Base-by-base conservation (phyloP, 2,329 filamentous ascomycete species). In the Aspergillus fumigatiaffinis region DNA sequence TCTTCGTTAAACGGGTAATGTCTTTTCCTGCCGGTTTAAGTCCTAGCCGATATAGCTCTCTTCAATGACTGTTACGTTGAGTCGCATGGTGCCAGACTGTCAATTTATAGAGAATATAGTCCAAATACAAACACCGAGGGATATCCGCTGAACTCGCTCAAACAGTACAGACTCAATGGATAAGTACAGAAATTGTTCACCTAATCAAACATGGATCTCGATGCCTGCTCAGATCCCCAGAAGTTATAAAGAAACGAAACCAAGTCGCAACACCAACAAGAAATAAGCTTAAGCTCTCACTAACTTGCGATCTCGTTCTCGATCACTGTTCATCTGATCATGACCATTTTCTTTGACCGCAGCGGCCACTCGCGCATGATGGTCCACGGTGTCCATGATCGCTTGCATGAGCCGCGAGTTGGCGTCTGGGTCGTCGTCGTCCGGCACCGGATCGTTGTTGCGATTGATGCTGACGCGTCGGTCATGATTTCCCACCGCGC, bases 391-490 rank as follows among this genome's bases (percentile, higher is more conserved):
- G 53, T 77, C 75, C 55, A 74, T 62, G 41, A 77, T 77, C 21
- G 75, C 75, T 58, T 77, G 74, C 64, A 75, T 74, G 38, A 77
- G 60, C 2, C 73, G 67, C 54, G 74, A 71, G 53, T 73, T 75
- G 28, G 72, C 71, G 57, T 75, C 75, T 2, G 71, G 71, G 29
- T 71, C 74, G 32, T 75, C 72, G 23, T 73, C 71, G 20, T 74
- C 70, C 6, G 64, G 54, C 2, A 48, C 54, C 4, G 52, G 29
- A 26, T 61, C 56, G 28, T 53, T 51, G 44, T 63, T 56, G 25
- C 55, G 62, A 26, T 68, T 55, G 52, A 63, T 54, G 44, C 63
- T 65, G 50, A 60, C 49, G 17, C 56, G 66, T 41, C 59, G 60
- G 51, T 65, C 60, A 51, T 67, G 60, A 28, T 59, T 60, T 28